These are phyloP conservation scores for Drosera spatulata DNA, from an alignment of 179 eudicot species.

Conservation along the genomic window DNA sequence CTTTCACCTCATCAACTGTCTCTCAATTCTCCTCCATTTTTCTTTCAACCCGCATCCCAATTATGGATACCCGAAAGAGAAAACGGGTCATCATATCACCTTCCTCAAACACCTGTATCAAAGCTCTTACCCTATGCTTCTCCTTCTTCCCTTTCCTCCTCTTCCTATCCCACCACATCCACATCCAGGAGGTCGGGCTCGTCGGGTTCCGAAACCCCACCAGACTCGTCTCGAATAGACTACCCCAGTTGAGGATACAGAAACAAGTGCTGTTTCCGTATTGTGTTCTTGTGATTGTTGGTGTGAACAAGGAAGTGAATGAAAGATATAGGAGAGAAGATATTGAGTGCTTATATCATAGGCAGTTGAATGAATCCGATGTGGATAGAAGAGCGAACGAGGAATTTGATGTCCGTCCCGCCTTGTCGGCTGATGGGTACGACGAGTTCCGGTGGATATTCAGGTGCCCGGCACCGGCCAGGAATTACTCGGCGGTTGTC, in stretches of 20 bases:
- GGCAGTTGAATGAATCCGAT: background rate
- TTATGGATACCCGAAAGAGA: too few species aligned
- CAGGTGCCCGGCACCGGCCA: slow-evolving; percentile 62
- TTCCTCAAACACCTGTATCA: too few species aligned
- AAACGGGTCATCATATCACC: too few species aligned
- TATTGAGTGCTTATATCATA: slow-evolving; percentile 53
- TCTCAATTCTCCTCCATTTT: too few species aligned
- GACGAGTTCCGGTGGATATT: slow-evolving; percentile 37
- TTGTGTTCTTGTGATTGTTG: slow-evolving; percentile 47
- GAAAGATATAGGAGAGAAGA: slow-evolving; percentile 7
- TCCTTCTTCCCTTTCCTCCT: too few species aligned
- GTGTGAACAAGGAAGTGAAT: slow-evolving; percentile 7
- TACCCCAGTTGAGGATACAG: slow-evolving; percentile 25
- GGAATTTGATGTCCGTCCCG: slow-evolving; percentile 14
- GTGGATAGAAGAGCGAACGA: slow-evolving; percentile 3
- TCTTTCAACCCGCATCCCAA: too few species aligned
- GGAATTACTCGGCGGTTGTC: slow-evolving; percentile 35
- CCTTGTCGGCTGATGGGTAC: slow-evolving; percentile 51
- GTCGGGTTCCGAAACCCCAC: too few species aligned
- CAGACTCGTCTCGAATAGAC: too few species aligned
- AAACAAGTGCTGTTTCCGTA: slow-evolving; percentile 64
- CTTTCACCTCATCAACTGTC: too few species aligned
- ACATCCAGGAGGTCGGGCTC: too few species aligned
- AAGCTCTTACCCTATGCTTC: too few species aligned
- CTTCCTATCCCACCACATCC: too few species aligned